A percentile compares a stretch with the other conserved stretches of the same genome.
Conservation (phyloP, 257 asterid genomes). For the Mentha longifolia region DNA sequence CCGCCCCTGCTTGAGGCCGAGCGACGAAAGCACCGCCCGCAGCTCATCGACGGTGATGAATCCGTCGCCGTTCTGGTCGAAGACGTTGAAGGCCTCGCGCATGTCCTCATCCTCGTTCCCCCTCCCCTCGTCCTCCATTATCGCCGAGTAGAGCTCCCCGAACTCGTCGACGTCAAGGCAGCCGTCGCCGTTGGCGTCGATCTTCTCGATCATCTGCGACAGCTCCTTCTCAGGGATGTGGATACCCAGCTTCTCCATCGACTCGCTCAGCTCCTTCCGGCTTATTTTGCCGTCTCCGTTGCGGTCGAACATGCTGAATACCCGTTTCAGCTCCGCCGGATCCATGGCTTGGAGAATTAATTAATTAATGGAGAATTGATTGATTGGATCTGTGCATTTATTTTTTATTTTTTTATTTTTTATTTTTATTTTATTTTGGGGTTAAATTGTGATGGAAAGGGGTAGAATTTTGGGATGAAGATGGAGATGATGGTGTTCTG, state of each 20-base stretch:
- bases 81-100: slow-evolving; percentile 63
- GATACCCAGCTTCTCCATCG: slow-evolving; percentile 57
- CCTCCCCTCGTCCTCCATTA: slow-evolving; percentile 46
- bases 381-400: neutral
- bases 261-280: slow-evolving; percentile 48
- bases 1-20: slow-evolving; percentile 60
- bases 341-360: slow-evolving; percentile 36
- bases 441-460: neutral
- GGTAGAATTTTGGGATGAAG: neutral
- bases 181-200: slow-evolving; percentile 60
- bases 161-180: slow-evolving; percentile 57
- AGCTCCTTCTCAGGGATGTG: slow-evolving; percentile 51
- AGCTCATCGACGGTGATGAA: slow-evolving; percentile 61
- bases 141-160: slow-evolving; percentile 44
- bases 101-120: slow-evolving; percentile 53
- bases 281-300: slow-evolving; percentile 61
- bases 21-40: slow-evolving; percentile 51
- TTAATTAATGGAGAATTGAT: neutral
- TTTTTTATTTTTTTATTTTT: too few relatives aligned
- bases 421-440: too few relatives aligned
- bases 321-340: slow-evolving; percentile 48
- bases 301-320: slow-evolving; percentile 57
- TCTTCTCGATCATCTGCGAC: slow-evolving; percentile 49
- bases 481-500: slow-evolving; percentile 11
- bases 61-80: slow-evolving; percentile 61